phyloP scores from a whole-genome alignment of 2,329 filamentous ascomycete genomes.

The Helicocarpus griseus region DNA sequence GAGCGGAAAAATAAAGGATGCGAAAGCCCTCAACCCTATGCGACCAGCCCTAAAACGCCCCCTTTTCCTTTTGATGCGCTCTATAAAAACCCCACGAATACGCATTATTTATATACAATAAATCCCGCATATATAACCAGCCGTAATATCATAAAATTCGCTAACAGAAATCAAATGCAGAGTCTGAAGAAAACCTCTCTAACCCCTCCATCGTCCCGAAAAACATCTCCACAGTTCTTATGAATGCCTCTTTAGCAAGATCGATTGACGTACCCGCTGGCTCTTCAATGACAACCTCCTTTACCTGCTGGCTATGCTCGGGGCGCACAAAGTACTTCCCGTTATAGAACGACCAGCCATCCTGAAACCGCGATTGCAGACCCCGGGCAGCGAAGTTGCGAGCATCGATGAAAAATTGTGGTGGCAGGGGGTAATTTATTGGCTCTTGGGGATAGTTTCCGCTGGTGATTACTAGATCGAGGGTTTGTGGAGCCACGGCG shows the following conservation, averaged over 20 bases:
- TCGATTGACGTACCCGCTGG: conserved; percentile 17
- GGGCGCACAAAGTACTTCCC: conserved; percentile 40
- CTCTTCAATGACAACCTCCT: conserved; percentile 37
- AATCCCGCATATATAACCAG: neutral
- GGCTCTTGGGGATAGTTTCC: no score
- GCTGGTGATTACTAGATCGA: conserved; percentile 13
- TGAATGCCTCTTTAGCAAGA: conserved; percentile 15
- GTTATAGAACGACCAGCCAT: conserved; percentile 38
- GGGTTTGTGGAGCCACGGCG: conserved; percentile 8
- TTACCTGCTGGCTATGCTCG: conserved; percentile 29
- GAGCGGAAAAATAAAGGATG: no score
- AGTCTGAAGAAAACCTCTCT: conserved; percentile 10
- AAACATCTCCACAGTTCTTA: conserved; percentile 17
- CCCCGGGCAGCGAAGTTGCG: conserved; percentile 30
- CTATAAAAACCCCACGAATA: no score
- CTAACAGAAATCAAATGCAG: neutral
- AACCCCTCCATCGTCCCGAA: conserved; percentile 14
- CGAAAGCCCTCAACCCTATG: neutral
- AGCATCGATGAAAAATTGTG: conserved; percentile 17
- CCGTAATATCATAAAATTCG: neutral
- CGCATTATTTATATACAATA: neutral
- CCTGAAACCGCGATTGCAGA: conserved; percentile 33
- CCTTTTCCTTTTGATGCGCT: no score
- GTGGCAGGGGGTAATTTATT: neutral
- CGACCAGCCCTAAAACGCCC: neutral